phyloP scores from a whole-genome alignment of 1,139 yeast genomes.

The Sugiyamaella sp. region DNA sequence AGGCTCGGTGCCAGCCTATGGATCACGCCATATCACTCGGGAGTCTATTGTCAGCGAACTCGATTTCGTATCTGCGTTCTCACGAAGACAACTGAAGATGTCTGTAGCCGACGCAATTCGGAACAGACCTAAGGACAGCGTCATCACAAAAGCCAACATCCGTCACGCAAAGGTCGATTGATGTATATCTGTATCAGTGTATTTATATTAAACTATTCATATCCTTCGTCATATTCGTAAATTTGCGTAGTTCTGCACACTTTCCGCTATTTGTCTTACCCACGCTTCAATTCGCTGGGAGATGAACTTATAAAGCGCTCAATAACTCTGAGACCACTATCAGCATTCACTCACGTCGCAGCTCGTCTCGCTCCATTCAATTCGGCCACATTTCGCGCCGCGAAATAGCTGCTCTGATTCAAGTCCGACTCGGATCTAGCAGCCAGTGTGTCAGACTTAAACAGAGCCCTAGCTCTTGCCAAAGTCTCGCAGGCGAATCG shows the following conservation, averaged over 20 bases:
- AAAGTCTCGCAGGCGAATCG: constrained; percentile 30
- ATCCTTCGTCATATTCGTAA: too few species aligned
- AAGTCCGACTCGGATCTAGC: too few species aligned
- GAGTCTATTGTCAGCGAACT: constrained; percentile 26
- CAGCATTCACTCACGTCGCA: too few species aligned
- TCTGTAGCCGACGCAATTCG: constrained; percentile 25
- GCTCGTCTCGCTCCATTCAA: too few species aligned
- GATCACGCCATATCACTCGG: constrained; percentile 9
- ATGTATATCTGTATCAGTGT: not conserved
- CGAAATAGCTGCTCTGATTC: too few species aligned
- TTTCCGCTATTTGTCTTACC: too few species aligned
- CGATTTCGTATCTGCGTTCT: constrained; percentile 24
- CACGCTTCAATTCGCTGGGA: too few species aligned
- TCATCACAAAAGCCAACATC: constrained; percentile 16
- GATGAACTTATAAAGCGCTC: too few species aligned
- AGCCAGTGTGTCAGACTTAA: too few species aligned
- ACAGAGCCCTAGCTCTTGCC: constrained; percentile 26
- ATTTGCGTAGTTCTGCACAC: too few species aligned
- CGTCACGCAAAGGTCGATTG: constrained; percentile 3
- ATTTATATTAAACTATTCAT: not conserved
- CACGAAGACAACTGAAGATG: constrained; percentile 24
- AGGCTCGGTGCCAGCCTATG: not conserved
- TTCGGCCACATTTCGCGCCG: too few species aligned
- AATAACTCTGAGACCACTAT: too few species aligned
- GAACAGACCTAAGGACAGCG: constrained; percentile 19